phyloP scores from a whole-genome alignment of 1,284 basidiomycete genomes.

The Leccinum fallax region DNA sequence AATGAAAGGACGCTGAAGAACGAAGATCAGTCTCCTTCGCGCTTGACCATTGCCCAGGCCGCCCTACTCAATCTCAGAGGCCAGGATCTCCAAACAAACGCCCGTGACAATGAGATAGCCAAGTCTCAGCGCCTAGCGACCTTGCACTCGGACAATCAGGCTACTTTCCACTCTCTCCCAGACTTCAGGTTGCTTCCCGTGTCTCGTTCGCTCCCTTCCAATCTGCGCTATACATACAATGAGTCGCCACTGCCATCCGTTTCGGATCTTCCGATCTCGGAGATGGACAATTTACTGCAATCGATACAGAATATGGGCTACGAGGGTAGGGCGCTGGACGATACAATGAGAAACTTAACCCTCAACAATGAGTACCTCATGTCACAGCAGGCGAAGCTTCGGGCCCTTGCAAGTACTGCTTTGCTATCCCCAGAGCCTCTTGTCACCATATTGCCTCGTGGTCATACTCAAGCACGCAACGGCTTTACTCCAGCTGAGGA shows the following conservation, averaged over 20 bases:
- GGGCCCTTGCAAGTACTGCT: constrained; percentile 25
- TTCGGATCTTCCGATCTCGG: constrained; percentile 16
- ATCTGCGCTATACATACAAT: constrained; percentile 18
- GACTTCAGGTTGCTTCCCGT: constrained; percentile 11
- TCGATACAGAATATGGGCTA: constrained; percentile 30
- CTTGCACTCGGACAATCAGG: constrained; percentile 4
- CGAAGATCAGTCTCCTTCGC: constrained; percentile 59
- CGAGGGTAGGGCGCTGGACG: constrained; percentile 17
- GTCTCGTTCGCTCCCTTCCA: constrained; percentile 25
- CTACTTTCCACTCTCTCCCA: not conserved
- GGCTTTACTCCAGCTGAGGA: constrained; percentile 71
- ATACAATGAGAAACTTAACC: constrained; percentile 12
- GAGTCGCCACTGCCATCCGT: constrained; percentile 19
- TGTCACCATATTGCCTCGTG: constrained; percentile 23
- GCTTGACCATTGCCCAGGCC: constrained; percentile 75
- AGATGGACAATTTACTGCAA: constrained; percentile 27
- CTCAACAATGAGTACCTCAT: constrained; percentile 22
- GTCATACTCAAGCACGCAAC: constrained; percentile 43
- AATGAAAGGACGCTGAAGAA: constrained; percentile 50
- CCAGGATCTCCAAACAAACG: constrained; percentile 46
- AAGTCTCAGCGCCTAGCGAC: constrained; percentile 8
- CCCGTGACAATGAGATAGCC: constrained; percentile 1
- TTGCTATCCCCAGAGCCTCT: constrained; percentile 15
- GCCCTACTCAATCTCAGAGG: constrained; percentile 73
- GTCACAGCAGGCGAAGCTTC: constrained; percentile 28